Evolutionary conservation across 495 filamentous ascomycete species (phyloP), one percentile per base, ranked within the genome.

Genomic region (Xylaria scruposa): DNA sequence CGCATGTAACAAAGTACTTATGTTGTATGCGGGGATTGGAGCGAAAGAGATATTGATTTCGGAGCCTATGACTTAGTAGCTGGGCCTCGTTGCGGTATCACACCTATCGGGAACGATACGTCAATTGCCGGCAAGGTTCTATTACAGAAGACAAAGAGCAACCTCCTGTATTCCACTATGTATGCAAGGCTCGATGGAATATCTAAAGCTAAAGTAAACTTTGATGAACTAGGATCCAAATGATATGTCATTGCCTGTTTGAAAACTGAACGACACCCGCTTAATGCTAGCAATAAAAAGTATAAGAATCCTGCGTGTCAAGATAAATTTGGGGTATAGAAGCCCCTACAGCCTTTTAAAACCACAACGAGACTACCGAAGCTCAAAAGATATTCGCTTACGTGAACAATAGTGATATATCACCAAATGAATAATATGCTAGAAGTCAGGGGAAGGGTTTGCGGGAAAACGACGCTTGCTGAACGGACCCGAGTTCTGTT

Each of bases 1-100:
- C 49, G 49, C 65, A 68, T 42, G 24, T 26, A 36, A 58, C 65
- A 38, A 24, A 29, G 47, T 9, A 58, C 64, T 13, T 44, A 10
- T 42, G 4, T 42, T 40, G 10, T 51, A 53, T 21, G 29, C 24
- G 19, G 63, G 29, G 38, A 44, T 44, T 1, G 59, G 31, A 4
- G 26, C 10, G 1, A 29, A 31, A 31, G 26, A 24, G 9, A 15
- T 33, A 53, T 51, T 46, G 7, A 59, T 36, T 59, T 31, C 3
- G 15, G 13, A 26, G 29, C 58, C 19, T 60, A 40, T 10, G 2
- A 21, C 21, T 3, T 5, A 60, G 26, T 38, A 38, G 5, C 31
- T 21, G 13, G 33, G 19, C 19, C 17, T 38, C 17, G 12, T 1
- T 21, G 17, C 0, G 1, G 58, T n/a, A 38, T n/a, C n/a, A 40